These are phyloP conservation scores for Phlebopus sp. DNA, from an alignment of 1,284 basidiomycete genomes.

Conservation along the genomic window DNA sequence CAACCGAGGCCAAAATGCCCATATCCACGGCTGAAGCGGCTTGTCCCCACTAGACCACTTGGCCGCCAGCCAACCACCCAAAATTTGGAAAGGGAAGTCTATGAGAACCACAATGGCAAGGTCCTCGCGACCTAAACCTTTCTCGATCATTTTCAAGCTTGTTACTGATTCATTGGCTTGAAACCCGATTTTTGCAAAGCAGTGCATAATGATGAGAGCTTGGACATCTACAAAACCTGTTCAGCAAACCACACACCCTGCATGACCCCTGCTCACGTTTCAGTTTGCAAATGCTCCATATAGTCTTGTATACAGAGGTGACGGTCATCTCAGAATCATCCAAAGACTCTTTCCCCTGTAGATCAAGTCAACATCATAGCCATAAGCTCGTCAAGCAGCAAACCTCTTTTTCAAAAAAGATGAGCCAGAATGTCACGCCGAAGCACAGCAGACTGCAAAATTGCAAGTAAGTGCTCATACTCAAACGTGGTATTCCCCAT, in stretches of 20 bases:
- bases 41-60: conserved; percentile 82
- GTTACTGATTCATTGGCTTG: conserved; percentile 94
- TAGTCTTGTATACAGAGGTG: conserved; percentile 87
- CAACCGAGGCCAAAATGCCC: conserved; percentile 88
- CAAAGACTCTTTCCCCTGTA: conserved; percentile 67
- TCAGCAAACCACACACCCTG: conserved; percentile 1
- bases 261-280: conserved; percentile 56
- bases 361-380: conserved; percentile 7
- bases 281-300: conserved; percentile 91
- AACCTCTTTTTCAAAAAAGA: conserved; percentile 89
- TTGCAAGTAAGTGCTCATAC: conserved; percentile 79
- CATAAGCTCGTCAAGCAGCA: conserved; percentile 12
- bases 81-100: conserved; percentile 97
- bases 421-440: conserved; percentile 82
- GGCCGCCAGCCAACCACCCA: conserved; percentile 95
- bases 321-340: conserved; percentile 89
- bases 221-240: conserved; percentile 72
- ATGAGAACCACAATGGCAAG: conserved; percentile 92
- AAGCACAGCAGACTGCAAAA: conserved; percentile 87
- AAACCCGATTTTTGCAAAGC: conserved; percentile 95
- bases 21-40: conserved; percentile 84
- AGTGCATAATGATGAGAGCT: conserved; percentile 82
- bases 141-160: conserved; percentile 94
- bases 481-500: conserved; percentile 86
- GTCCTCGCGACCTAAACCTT: conserved; percentile 94